Percentiles rank a stretch among this genome's conserved stretches.
These are phyloP conservation scores for Lycium ferocissimum DNA, from an alignment of 257 asterid genomes.

Conservation along the genomic window DNA sequence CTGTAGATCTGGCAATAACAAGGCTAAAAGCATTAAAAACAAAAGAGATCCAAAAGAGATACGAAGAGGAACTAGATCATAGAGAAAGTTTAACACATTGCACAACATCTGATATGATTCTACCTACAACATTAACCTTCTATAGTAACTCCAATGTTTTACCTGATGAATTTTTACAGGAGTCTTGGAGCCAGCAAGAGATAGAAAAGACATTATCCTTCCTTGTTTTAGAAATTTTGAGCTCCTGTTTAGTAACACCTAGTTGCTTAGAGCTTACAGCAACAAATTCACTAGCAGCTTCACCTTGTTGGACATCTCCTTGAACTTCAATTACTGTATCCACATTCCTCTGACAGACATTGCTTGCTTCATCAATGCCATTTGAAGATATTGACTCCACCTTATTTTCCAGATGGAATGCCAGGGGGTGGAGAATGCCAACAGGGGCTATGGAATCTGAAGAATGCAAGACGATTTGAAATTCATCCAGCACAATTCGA, in stretches of 20 bases:
- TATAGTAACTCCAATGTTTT: slow-evolving; percentile 26
- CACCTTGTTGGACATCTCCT: slow-evolving; percentile 61
- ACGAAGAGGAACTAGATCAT: slow-evolving; percentile 25
- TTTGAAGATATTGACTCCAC: slow-evolving; percentile 41
- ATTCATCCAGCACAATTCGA: slow-evolving; percentile 87
- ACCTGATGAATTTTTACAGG: slow-evolving; percentile 71
- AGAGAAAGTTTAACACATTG: background rate
- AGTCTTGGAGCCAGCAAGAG: slow-evolving; percentile 79
- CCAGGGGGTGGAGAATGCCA: slow-evolving; percentile 92
- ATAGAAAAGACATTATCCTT: slow-evolving; percentile 65
- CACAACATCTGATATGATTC: background rate
- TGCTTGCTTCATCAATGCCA: slow-evolving; percentile 46
- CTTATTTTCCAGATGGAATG: slow-evolving; percentile 84
- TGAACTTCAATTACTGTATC: slow-evolving; percentile 70
- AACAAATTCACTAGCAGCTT: slow-evolving; percentile 40
- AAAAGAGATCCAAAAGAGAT: slow-evolving; percentile 28
- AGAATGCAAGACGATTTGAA: slow-evolving; percentile 79
- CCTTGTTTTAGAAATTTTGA: slow-evolving; percentile 62
- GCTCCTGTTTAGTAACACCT: slow-evolving; percentile 45
- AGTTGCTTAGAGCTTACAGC: slow-evolving; percentile 40
- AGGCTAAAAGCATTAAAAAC: slow-evolving; percentile 30
- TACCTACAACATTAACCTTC: slow-evolving; percentile 30
- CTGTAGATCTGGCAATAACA: slow-evolving; percentile 60
- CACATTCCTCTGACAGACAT: slow-evolving; percentile 42
- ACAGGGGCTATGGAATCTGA: slow-evolving; percentile 91